These are phyloP conservation scores for Pythium sukuiense DNA, from an alignment of 352 stramenopile genomes.

Conservation along the genomic window DNA sequence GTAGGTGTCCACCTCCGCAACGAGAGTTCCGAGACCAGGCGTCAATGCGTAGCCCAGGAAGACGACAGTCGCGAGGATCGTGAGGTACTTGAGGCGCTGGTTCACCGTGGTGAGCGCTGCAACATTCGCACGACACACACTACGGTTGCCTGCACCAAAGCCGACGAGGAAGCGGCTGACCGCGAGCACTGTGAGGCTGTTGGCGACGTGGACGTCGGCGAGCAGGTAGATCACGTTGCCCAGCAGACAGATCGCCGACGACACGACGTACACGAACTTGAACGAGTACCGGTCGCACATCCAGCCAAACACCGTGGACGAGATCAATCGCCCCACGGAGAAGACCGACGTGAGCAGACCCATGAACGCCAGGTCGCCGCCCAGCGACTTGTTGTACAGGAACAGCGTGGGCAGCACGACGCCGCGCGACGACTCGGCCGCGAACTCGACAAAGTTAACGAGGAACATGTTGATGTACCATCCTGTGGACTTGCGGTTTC, in stretches of 20 bases:
- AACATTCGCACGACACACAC: conserved; percentile 74
- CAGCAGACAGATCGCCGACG: conserved; percentile 66
- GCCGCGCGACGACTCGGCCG: conserved; percentile 72
- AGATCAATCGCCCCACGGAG: conserved; percentile 78
- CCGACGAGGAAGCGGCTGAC: conserved; percentile 73
- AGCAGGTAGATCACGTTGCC: conserved; percentile 81
- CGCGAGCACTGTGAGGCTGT: conserved; percentile 53
- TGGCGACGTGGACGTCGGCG: conserved; percentile 54
- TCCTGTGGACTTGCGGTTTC: conserved; percentile 37
- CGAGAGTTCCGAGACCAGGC: conserved; percentile 65
- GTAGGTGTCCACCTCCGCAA: conserved; percentile 57
- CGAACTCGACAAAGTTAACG: conserved; percentile 86
- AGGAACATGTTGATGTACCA: conserved; percentile 84
- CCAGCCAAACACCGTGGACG: conserved; percentile 80
- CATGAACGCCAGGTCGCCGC: conserved; percentile 77
- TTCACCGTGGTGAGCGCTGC: conserved; percentile 67
- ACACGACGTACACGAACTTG: conserved; percentile 77
- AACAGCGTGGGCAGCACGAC: conserved; percentile 81
- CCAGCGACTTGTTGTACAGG: conserved; percentile 82
- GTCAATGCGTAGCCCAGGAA: conserved; percentile 79
- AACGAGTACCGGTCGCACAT: conserved; percentile 85
- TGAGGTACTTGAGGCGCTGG: conserved; percentile 75
- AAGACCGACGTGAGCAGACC: conserved; percentile 80
- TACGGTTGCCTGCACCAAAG: conserved; percentile 78
- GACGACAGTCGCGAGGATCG: conserved; percentile 69